These are phyloP conservation scores for Pistacia integerrima DNA, from an alignment of 345 rosid species.

Conservation along the genomic window DNA sequence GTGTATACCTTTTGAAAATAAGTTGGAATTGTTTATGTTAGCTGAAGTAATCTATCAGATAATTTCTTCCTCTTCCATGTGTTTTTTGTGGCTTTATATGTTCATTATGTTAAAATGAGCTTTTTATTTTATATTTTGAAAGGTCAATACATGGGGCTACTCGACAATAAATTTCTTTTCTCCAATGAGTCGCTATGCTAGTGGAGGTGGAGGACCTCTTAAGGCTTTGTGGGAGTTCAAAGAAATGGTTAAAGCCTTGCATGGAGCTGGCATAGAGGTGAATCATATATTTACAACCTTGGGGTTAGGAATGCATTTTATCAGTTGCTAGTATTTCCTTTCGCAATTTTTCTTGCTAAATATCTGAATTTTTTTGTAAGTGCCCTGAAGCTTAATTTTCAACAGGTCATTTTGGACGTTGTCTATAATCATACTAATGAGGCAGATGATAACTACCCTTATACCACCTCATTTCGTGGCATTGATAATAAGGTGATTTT, in stretches of 20 bases:
- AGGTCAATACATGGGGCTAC: constrained; percentile 99
- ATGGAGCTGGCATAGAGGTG: constrained; percentile 92
- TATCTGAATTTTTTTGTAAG: constrained; percentile 9
- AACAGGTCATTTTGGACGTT: constrained; percentile 92
- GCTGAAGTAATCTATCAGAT: neutral
- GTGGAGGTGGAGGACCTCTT: constrained; percentile 77
- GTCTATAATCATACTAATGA: constrained; percentile 97
- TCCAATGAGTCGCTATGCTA: constrained; percentile 96
- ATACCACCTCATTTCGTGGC: constrained; percentile 93
- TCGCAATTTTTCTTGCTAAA: constrained; percentile 15
- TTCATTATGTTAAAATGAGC: neutral
- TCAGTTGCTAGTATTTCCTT: neutral
- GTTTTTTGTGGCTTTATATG: neutral
- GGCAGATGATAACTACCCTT: constrained; percentile 79
- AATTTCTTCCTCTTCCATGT: neutral
- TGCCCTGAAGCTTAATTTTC: constrained; percentile 17
- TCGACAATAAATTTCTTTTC: constrained; percentile 96
- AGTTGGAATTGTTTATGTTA: neutral
- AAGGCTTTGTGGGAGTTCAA: constrained; percentile 84
- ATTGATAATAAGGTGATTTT: constrained; percentile 80
- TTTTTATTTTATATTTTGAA: constrained; percentile 9
- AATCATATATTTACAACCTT: constrained; percentile 16
- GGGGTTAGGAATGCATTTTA: neutral
- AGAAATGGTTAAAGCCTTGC: constrained; percentile 95
- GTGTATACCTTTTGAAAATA: neutral